phyloP scores from a whole-genome alignment of 176 grass and related monocot species.

The Themeda triandra region DNA sequence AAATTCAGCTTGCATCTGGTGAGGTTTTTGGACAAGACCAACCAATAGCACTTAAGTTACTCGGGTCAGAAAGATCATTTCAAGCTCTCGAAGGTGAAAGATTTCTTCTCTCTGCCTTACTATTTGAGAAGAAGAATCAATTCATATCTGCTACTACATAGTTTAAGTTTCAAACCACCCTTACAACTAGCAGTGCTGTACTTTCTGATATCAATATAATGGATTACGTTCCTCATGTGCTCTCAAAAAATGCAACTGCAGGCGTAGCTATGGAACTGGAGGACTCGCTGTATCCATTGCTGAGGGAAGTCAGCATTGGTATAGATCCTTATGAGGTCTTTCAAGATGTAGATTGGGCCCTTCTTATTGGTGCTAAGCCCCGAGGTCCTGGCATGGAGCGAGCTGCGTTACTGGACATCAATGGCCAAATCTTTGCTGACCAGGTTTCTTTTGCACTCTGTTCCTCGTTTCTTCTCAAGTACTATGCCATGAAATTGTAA shows the following conservation, averaged over 20 bases:
- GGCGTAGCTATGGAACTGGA: constrained; percentile 98
- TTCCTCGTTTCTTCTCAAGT: not conserved
- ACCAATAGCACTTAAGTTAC: constrained; percentile 77
- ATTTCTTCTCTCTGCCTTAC: not conserved
- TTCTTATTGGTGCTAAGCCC: constrained; percentile 95
- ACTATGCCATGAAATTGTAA: not conserved
- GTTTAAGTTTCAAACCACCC: not conserved
- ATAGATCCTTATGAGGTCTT: constrained; percentile 84
- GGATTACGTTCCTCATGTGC: constrained; percentile 16
- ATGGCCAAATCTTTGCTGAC: constrained; percentile 88
- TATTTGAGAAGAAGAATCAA: not conserved
- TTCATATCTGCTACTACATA: not conserved
- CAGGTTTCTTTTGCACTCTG: constrained; percentile 50
- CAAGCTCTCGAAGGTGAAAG: constrained; percentile 85
- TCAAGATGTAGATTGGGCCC: constrained; percentile 81
- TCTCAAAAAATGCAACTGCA: constrained; percentile 32
- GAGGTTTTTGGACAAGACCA: constrained; percentile 92
- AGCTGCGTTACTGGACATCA: constrained; percentile 84
- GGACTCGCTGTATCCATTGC: constrained; percentile 88
- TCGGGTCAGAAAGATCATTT: constrained; percentile 90
- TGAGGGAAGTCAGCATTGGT: constrained; percentile 90
- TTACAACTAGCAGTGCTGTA: constrained; percentile 5
- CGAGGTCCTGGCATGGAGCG: constrained; percentile 96
- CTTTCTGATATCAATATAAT: not conserved
- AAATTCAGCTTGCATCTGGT: constrained; percentile 83